Evolutionary conservation across 2,329 filamentous ascomycete species (phyloP).

Genomic region (Ophiobolus disseminans): DNA sequence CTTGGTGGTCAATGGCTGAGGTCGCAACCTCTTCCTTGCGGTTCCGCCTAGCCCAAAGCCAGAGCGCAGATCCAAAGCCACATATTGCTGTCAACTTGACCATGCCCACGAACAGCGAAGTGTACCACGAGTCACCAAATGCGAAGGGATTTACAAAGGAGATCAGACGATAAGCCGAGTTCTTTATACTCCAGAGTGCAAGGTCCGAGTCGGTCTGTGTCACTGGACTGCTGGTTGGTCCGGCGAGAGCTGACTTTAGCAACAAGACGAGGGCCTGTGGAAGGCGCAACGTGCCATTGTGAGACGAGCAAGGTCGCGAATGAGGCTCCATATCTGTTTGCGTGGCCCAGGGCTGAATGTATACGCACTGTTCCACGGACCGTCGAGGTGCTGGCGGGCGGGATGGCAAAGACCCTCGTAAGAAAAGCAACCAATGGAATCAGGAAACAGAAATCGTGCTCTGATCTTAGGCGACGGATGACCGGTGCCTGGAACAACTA

Average conservation of each 20-base stretch:
- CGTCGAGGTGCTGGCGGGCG: conserved; percentile 29
- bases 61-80: conserved; percentile 46
- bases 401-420: conserved; percentile 25
- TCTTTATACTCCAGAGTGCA: conserved; percentile 38
- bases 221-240: conserved; percentile 29
- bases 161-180: conserved; percentile 26
- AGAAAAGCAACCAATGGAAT: conserved; percentile 41
- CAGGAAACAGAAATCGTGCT: conserved; percentile 36
- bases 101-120: conserved; percentile 46
- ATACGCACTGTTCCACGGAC: conserved; percentile 45
- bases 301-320: conserved; percentile 39
- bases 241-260: conserved; percentile 36
- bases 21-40: conserved; percentile 22
- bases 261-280: conserved; percentile 47
- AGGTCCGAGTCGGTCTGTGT: conserved; percentile 35
- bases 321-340: conserved; percentile 44
- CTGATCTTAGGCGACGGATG: conserved; percentile 37
- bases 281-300: conserved; percentile 45
- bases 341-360: conserved; percentile 44
- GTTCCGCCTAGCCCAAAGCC: conserved; percentile 36
- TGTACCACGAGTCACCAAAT: conserved; percentile 20
- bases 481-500: conserved; percentile 38
- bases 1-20: conserved; percentile 23
- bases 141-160: conserved; percentile 33
- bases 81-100: conserved; percentile 47